Base-by-base conservation (phyloP, 768 basidiomycete genomes). In the Lactifluus volemus region DNA sequence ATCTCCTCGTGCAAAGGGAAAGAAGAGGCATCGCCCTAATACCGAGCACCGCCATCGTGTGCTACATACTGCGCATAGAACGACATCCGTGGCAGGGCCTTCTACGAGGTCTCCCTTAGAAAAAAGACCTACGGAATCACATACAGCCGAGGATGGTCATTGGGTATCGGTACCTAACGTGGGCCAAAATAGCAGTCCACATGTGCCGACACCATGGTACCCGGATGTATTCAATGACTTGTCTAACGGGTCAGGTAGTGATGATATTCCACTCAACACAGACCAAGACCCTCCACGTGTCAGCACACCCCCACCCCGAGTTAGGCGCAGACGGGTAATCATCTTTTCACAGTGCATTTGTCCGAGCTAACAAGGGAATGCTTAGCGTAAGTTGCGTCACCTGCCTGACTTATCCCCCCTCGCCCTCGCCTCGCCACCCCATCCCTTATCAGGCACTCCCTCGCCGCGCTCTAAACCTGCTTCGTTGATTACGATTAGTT, bases 281-380 rank as follows among this genome's bases (percentile, higher is more conserved):
- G 10, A 5, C n/a, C 52, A 53, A 12, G 14, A 44, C 8, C 32
- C 47, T 11, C 21, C 58, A 12, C 47, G 10, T 49, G 38, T 14
- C 10, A 19, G 3, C 15, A 17, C 47, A 1, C 52, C 50, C 30
- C 52, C 47, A n/a, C 48, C 56, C 2, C 60, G 45, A 21, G 11
- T 41, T 19, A 63, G 53, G 52, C 61, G 56, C 14, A 58, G 25
- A 58, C 52, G 57, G 51, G 61, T 63, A 58, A 49, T 19, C 15
- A 10, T 21, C 53, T 38, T 17, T 44, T 48, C 34, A 30, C 11
- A 19, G 6, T 4, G 32, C 9, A 36, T 44, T 1, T 30, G 10
- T 44, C 17, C 42, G 3, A n/a, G 44, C 51, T 63, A 30, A 63
- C 47, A 30, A 29, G 47, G 30, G 15, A 32, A 52, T 57, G 29